Evolutionary conservation across 1,284 basidiomycete genomes (phyloP), one percentile per base, ranked within the genome.

Genomic region (Clitocybe nebularis): DNA sequence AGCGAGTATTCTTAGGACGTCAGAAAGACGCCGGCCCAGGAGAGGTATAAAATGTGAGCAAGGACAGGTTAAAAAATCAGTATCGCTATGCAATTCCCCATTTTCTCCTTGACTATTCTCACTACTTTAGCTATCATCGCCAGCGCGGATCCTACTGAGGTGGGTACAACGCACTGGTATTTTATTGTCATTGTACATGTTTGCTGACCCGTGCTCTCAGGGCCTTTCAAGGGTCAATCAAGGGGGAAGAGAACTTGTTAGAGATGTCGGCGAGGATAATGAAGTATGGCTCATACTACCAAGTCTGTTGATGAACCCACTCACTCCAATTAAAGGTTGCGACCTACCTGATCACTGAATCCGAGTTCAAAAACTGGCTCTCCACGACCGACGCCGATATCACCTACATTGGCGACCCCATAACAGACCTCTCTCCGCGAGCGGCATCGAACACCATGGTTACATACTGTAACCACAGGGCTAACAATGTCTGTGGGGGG

Each of bases 371-470:
- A 10, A 20, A 52, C 28, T 59, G 56, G 56, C 45, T 59, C 33
- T 36, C 41, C 13, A 58, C 43, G 32, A 56, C 53, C 13, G 56
- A 55, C 32, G 54, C 56, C 8, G 48, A 55, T 6, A 30, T 59
- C 45, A 59, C 53, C 24, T 58, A 45, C 44, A 34, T 54, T 41
- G 56, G 56, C 19, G 45, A 53, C 1, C 47, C 53, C 20, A 46
- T 50, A 20, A 38, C 17, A 26, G 28, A 17, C 7, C 45, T 48
- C 36, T 38, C 37, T 1, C 25, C 43, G n/a, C 48, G 48, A 32
- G 33, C 22, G 11, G 46, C 52, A 7, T 39, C 50, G 19, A 35
- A 43, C 33, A 57, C 51, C 17, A 55, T 36, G 4, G 56, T 60
- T 14, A 47, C 47, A 7, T 59, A 47, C 46, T 61, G 58, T 48